Evolutionary conservation across 108 stramenopile genomes (phyloP), one percentile per base, ranked within the genome.

Genomic region (Pseudonitzschia multistriata): DNA sequence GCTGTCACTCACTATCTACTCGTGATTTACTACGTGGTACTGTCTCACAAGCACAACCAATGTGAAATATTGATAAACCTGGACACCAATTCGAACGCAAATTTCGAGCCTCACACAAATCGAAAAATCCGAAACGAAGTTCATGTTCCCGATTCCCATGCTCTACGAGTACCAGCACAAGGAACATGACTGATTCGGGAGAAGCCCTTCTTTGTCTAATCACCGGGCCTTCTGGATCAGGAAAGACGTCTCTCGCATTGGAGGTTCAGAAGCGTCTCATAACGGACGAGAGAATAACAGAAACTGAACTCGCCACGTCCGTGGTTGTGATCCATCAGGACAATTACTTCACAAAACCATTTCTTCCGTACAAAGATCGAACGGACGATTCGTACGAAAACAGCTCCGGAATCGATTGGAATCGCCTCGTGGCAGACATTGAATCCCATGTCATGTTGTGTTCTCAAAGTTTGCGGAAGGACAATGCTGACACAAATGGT

Each of bases 341-440:
- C 24, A n/a, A 19, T 8, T 60, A 60, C 59, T 60, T 60, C 36
- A 60, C 59, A 2, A 33, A 34, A 34, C 59, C 59, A 14, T 60
- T 60, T 29, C 6, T 60, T 19, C 59, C 59, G 21, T 60, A 60
- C 29, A 17, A 34, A 37, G 59, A 60, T 3, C 59, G 59, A 34
- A 22, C 30, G 34, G 59, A 60, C 59, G 59, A 37, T 37, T 60
- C 59, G 59, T 60, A 60, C 36, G 59, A 60, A 37, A 37, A 21
- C 36, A 19, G 59, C 19, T 33, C 59, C n/a, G 30, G 31, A 11
- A 60, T 60, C 59, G 30, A 60, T 37, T 60, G 59, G 59, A 2
- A 7, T 22, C 29, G 59, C 35, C 30, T 60, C 21, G 2, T 60
- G 36, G 35, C 35, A 21, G 59, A 60, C 29, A 31, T 60, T 13